Percentiles rank a stretch among this genome's conserved stretches.
These are phyloP conservation scores for Kalmanozyma brasiliensis DNA, from an alignment of 1,284 basidiomycete species.

Conservation along the genomic window DNA sequence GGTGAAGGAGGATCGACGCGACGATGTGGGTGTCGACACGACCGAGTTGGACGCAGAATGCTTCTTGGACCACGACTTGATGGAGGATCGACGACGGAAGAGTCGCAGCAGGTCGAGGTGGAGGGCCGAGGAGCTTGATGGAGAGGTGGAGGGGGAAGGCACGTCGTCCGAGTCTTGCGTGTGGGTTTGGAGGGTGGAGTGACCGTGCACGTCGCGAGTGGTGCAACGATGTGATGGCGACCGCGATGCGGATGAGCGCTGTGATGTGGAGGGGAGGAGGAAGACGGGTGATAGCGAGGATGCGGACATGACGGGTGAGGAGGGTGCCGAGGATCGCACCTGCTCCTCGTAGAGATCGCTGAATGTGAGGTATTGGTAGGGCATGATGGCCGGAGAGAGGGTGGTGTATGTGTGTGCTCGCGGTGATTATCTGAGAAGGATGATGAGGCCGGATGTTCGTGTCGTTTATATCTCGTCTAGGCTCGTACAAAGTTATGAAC, in stretches of 20 bases:
- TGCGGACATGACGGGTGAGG: constrained; percentile 36
- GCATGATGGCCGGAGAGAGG: too few species aligned
- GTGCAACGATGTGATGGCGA: constrained; percentile 6
- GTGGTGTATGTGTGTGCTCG: too few species aligned
- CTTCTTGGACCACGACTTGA: constrained; percentile 8
- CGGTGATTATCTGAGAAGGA: too few species aligned
- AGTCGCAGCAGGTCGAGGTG: constrained; percentile 27
- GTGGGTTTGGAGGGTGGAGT: constrained; percentile 21
- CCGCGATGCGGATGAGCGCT: background rate
- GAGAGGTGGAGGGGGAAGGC: constrained; percentile 6
- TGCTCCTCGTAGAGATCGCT: constrained; percentile 50
- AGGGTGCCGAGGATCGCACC: constrained; percentile 37
- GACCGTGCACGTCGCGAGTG: constrained; percentile 7
- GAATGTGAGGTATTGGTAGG: constrained; percentile 48
- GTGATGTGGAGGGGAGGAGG: constrained; percentile 19
- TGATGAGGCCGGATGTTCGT: too few species aligned
- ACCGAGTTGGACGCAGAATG: constrained; percentile 20
- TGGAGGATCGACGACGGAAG: constrained; percentile 21
- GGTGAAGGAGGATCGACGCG: constrained; percentile 37
- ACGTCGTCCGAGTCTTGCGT: constrained; percentile 34
- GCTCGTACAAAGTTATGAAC: too few species aligned
- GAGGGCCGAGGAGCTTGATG: constrained; percentile 1
- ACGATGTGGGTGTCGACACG: constrained; percentile 31
- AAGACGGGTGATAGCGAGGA: constrained; percentile 33
- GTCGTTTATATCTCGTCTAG: too few species aligned